These are phyloP conservation scores for Angomonas ambiguus DNA, from an alignment of 208 protist species.

Conservation along the genomic window DNA sequence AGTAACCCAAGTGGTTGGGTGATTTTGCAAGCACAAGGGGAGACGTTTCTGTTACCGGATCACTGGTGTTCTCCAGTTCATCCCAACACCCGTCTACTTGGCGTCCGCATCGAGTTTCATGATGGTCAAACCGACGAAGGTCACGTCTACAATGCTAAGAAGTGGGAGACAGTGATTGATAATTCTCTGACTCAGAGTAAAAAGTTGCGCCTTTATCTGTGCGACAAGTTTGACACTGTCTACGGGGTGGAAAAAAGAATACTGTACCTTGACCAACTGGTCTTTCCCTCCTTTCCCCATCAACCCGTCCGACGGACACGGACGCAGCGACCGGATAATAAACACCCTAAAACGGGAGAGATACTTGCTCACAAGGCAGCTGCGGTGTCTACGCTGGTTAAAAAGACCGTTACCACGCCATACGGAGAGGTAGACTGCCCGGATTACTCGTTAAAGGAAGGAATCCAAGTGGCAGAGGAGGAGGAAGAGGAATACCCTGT, in stretches of 20 bases:
- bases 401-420: not conserved
- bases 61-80: not conserved
- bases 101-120: too few species aligned
- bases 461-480: constrained; percentile 11
- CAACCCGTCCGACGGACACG: not conserved
- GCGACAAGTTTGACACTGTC: constrained; percentile 62
- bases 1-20: not conserved
- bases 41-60: not conserved
- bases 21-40: not conserved
- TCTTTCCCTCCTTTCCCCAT: constrained; percentile 7
- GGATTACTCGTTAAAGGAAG: not conserved
- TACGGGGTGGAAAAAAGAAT: constrained; percentile 44
- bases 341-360: not conserved
- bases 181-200: constrained; percentile 28
- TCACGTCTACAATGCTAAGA: not conserved
- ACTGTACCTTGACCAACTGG: constrained; percentile 35
- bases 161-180: constrained; percentile 46
- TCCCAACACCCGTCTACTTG: too few species aligned
- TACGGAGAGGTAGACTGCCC: not conserved
- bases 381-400: too few species aligned
- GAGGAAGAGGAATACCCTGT: constrained; percentile 16
- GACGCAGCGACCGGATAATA: not conserved
- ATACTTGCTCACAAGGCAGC: not conserved
- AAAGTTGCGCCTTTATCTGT: constrained; percentile 67
- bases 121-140: not conserved